phyloP scores from a whole-genome alignment of 257 asterid genomes.

The Leptodermis oblonga region DNA sequence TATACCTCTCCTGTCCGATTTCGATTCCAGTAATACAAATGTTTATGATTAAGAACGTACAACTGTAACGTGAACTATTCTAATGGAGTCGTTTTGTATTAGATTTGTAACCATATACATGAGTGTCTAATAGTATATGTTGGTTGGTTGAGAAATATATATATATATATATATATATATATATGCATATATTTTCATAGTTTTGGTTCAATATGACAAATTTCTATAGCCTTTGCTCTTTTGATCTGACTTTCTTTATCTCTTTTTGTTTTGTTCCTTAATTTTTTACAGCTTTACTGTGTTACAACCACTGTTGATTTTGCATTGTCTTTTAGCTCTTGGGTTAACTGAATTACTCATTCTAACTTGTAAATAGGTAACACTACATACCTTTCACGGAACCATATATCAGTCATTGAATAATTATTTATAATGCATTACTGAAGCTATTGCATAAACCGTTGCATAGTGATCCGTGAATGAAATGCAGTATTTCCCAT shows the following conservation, averaged over 20 bases:
- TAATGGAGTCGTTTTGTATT: background rate
- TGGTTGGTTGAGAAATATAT: no score
- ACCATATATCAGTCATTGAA: no score
- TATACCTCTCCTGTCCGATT: background rate
- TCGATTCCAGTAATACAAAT: no score
- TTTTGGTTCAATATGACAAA: conserved; percentile 21
- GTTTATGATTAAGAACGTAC: no score
- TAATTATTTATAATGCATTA: no score
- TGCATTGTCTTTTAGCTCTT: background rate
- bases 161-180: background rate
- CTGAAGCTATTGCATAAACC: no score
- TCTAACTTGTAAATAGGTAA: no score
- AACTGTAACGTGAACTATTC: no score
- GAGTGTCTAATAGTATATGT: background rate
- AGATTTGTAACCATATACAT: background rate
- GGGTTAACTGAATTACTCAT: no score
- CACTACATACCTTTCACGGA: no score
- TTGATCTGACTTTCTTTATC: background rate
- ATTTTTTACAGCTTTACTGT: conserved; percentile 9
- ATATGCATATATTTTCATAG: background rate
- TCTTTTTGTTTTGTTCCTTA: background rate
- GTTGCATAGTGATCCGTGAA: no score
- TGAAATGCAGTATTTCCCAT: no score
- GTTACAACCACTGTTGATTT: background rate
- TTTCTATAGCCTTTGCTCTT: background rate